Percentiles rank a stretch among this genome's conserved stretches.
Evolutionary conservation across 202 grass and related monocot genomes (phyloP).

Genomic region (Thinopyrum obtusiflorum): DNA sequence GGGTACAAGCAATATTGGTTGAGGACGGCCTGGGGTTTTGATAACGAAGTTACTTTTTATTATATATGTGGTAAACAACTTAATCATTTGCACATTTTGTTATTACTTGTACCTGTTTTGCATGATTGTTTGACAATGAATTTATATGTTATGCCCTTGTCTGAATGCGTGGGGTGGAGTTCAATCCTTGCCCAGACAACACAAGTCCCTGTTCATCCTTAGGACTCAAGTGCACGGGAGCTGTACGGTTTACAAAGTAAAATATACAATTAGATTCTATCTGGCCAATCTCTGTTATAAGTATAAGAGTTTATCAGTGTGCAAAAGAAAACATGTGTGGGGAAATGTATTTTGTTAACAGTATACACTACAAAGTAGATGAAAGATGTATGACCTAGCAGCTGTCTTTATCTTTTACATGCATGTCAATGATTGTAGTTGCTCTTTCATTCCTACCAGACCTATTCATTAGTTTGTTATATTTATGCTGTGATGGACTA

Average conservation of each 20-base stretch:
- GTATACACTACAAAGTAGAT: background rate
- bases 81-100: conserved; percentile 21
- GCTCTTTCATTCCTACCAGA: background rate
- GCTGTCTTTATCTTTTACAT: background rate
- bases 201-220: conserved; percentile 4
- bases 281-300: background rate
- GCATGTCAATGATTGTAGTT: background rate
- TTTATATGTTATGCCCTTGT: background rate
- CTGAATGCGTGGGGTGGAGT: background rate
- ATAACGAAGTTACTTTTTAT: conserved; percentile 97
- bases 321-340: background rate
- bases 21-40: conserved; percentile 81
- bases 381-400: background rate
- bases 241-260: background rate
- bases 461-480: background rate
- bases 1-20: conserved; percentile 87
- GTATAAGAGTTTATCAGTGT: background rate
- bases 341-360: background rate
- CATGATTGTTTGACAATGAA: conserved; percentile 1
- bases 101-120: conserved; percentile 20
- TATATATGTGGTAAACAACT: conserved; percentile 91
- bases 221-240: background rate
- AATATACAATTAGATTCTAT: background rate
- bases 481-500: background rate
- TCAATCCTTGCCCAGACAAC: background rate